These are phyloP conservation scores for Saccharomycopsis sp. DNA, from an alignment of 805 yeast genomes.

Conservation along the genomic window DNA sequence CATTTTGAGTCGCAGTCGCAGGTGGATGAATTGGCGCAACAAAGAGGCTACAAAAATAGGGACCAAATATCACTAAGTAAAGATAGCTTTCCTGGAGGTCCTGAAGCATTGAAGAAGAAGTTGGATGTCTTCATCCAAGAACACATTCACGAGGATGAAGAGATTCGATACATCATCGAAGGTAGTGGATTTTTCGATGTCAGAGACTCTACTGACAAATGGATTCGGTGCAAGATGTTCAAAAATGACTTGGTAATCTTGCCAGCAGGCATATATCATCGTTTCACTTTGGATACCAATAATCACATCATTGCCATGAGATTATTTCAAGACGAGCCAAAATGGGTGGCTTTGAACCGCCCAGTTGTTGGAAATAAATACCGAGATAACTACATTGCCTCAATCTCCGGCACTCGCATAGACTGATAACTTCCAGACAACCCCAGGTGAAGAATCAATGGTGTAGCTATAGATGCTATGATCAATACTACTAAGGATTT, in stretches of 20 bases:
- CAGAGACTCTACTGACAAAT: constrained; percentile 48
- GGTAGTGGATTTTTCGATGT: constrained; percentile 94
- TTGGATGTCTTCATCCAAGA: constrained; percentile 67
- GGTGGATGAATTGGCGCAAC: constrained; percentile 57
- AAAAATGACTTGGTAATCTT: constrained; percentile 59
- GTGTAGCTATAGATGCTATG: no score
- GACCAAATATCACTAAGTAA: constrained; percentile 60
- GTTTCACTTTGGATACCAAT: constrained; percentile 66
- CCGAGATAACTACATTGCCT: constrained; percentile 42
- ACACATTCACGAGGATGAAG: constrained; percentile 95
- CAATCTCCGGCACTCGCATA: no score
- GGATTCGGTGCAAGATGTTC: constrained; percentile 68
- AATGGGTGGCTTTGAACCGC: constrained; percentile 83
- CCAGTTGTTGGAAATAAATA: constrained; percentile 32
- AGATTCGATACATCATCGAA: constrained; percentile 78
- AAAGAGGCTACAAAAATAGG: constrained; percentile 70
- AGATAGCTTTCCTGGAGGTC: constrained; percentile 53
- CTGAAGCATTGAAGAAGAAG: constrained; percentile 50
- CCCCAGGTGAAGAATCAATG: no score
- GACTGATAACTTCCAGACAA: no score
- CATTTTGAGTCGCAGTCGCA: constrained; percentile 38
- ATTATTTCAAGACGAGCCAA: constrained; percentile 88
- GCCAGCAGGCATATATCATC: constrained; percentile 92
- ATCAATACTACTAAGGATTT: no score
- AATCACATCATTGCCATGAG: constrained; percentile 70